Percentiles rank a stretch among this genome's conserved stretches.
These are phyloP conservation scores for Phytophthora fragariae DNA, from an alignment of 352 stramenopile species.

Conservation along the genomic window DNA sequence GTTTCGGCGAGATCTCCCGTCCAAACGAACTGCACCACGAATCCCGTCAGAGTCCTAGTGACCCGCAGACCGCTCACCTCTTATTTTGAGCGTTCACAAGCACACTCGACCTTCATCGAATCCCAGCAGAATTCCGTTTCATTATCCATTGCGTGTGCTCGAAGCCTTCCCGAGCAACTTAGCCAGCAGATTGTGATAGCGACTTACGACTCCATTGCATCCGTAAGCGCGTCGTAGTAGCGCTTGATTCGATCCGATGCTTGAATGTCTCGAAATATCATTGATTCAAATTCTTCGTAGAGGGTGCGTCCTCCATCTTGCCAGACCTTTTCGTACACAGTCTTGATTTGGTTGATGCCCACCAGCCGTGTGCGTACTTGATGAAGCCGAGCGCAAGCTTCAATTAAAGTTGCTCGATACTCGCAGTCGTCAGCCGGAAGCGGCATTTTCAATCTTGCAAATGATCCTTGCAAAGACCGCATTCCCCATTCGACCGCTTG, in stretches of 20 bases:
- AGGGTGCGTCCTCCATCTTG: neutral
- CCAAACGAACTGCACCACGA: no score
- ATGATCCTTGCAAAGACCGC: slow-evolving; percentile 27
- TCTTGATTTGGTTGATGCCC: slow-evolving; percentile 29
- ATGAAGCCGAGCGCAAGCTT: slow-evolving; percentile 14
- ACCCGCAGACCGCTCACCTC: no score
- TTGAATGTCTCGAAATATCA: slow-evolving; percentile 12
- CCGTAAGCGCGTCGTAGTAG: slow-evolving; percentile 6
- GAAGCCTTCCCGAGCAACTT: no score
- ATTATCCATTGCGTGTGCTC: no score
- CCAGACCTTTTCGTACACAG: slow-evolving; percentile 30
- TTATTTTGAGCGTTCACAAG: no score
- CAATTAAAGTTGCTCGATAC: slow-evolving; percentile 8
- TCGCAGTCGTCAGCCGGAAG: slow-evolving; percentile 18
- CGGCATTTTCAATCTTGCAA: slow-evolving; percentile 27
- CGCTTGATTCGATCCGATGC: neutral
- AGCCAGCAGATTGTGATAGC: no score
- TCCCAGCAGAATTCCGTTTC: no score
- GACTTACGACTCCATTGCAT: neutral
- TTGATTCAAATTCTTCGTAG: slow-evolving; percentile 8
- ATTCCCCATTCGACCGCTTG: slow-evolving; percentile 33
- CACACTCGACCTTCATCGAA: no score
- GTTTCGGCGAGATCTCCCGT: no score
- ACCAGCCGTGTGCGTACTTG: slow-evolving; percentile 22
- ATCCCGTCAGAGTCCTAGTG: no score